These are phyloP conservation scores for Botrytis aclada DNA, from an alignment of 2,329 filamentous ascomycete genomes.

Conservation along the genomic window DNA sequence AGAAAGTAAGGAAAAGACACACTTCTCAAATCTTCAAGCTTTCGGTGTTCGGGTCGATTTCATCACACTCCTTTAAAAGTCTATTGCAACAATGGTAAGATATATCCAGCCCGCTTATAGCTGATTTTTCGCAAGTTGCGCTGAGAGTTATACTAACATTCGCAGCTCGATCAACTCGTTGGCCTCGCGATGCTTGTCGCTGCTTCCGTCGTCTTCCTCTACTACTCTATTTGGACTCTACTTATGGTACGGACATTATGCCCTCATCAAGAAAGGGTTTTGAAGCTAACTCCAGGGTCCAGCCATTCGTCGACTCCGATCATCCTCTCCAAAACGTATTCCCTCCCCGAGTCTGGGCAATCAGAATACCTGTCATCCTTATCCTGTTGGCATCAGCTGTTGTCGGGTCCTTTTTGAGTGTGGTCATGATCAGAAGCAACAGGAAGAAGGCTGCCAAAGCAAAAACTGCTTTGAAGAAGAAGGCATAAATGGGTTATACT, in stretches of 20 bases:
- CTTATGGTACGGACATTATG: slow-evolving; percentile 69
- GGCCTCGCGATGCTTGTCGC: slow-evolving; percentile 73
- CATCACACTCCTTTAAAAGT: slow-evolving; percentile 33
- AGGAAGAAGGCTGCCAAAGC: slow-evolving; percentile 95
- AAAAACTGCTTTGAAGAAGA: slow-evolving; percentile 81
- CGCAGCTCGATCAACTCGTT: slow-evolving; percentile 83
- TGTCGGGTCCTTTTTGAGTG: slow-evolving; percentile 89
- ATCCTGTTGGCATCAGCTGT: slow-evolving; percentile 88
- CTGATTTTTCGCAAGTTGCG: neutral
- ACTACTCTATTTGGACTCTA: slow-evolving; percentile 97
- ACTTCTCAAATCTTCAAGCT: neutral
- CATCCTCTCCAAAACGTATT: slow-evolving; percentile 94
- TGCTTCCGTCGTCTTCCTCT: slow-evolving; percentile 72
- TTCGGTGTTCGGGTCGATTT: slow-evolving; percentile 21
- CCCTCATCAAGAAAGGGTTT: neutral
- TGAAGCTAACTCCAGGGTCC: slow-evolving; percentile 1
- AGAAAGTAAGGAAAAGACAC: neutral
- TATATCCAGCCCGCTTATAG: neutral
- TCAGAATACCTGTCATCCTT: slow-evolving; percentile 96
- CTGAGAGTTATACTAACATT: slow-evolving; percentile 22
- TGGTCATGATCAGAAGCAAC: slow-evolving; percentile 99
- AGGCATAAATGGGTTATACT: slow-evolving; percentile 57
- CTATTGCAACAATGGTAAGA: slow-evolving; percentile 38
- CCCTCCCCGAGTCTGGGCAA: slow-evolving; percentile 96
- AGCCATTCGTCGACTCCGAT: slow-evolving; percentile 97